A percentile compares a stretch with the other conserved stretches of the same genome.
Evolutionary conservation across 2,329 filamentous ascomycete species (phyloP).

Genomic region (Neonectria hederae): DNA sequence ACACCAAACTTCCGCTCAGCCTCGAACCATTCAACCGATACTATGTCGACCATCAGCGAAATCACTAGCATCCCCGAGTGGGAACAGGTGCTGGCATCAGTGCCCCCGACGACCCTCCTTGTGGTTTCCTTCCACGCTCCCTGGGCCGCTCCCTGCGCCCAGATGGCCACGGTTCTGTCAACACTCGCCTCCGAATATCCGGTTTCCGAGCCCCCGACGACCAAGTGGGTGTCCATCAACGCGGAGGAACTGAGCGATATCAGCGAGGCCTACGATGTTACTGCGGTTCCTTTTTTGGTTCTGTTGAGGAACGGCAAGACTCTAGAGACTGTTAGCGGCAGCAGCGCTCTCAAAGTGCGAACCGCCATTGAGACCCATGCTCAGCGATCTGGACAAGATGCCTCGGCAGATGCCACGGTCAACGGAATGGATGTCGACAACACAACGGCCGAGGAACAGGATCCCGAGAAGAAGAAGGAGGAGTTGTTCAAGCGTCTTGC

Average conservation of each 20-base stretch:
- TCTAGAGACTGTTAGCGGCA: slow-evolving; percentile 87
- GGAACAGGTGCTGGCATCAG: slow-evolving; percentile 70
- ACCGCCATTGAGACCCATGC: slow-evolving; percentile 86
- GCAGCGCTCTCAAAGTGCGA: slow-evolving; percentile 86
- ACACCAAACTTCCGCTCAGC: slow-evolving; percentile 22
- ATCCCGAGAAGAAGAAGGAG: slow-evolving; percentile 75
- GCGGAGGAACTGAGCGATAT: slow-evolving; percentile 94
- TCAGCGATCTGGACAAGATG: slow-evolving; percentile 52
- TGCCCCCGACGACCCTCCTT: slow-evolving; percentile 76
- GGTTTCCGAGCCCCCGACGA: slow-evolving; percentile 68
- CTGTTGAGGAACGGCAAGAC: slow-evolving; percentile 79
- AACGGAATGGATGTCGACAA: slow-evolving; percentile 51
- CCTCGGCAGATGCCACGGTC: slow-evolving; percentile 47
- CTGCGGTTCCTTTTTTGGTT: slow-evolving; percentile 91
- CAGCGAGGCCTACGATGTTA: slow-evolving; percentile 92
- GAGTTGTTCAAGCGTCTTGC: slow-evolving; percentile 82
- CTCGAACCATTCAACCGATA: slow-evolving; percentile 29
- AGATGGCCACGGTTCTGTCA: slow-evolving; percentile 88
- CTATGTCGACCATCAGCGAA: slow-evolving; percentile 81
- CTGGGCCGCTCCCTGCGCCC: slow-evolving; percentile 95
- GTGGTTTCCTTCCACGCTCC: slow-evolving; percentile 95
- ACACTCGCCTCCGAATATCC: slow-evolving; percentile 90
- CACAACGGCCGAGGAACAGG: slow-evolving; percentile 57
- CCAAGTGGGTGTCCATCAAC: slow-evolving; percentile 90
- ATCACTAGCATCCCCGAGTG: slow-evolving; percentile 80